These are phyloP conservation scores for Pythium phragmiticola DNA, from an alignment of 352 stramenopile species.

Conservation along the genomic window DNA sequence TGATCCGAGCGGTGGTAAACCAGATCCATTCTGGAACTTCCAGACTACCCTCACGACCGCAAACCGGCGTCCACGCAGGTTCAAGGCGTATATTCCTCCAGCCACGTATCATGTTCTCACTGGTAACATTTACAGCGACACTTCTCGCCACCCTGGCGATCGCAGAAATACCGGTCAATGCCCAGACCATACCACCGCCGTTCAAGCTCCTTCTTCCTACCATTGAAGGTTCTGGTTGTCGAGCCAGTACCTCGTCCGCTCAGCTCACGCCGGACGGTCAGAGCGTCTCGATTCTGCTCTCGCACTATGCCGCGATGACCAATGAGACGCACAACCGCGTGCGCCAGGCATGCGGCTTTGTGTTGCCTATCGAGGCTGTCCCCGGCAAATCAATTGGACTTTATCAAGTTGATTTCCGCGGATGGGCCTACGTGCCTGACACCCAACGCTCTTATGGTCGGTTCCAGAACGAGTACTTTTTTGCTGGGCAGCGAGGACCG, in stretches of 20 bases:
- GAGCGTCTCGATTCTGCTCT: conserved; percentile 35
- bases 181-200: neutral
- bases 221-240: conserved; percentile 29
- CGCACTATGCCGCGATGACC: conserved; percentile 16
- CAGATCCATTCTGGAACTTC: conserved; percentile 4
- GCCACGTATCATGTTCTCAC: neutral
- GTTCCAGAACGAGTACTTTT: conserved; percentile 39
- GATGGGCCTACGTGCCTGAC: conserved; percentile 33
- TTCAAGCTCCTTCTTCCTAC: conserved; percentile 22
- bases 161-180: neutral
- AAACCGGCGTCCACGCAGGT: neutral
- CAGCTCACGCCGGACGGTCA: conserved; percentile 21
- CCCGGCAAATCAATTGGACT: conserved; percentile 29
- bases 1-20: too few species aligned
- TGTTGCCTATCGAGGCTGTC: conserved; percentile 26
- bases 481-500: conserved; percentile 28
- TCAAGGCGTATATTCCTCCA: neutral
- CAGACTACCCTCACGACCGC: neutral
- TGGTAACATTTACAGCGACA: neutral
- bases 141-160: neutral
- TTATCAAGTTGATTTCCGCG: conserved; percentile 39
- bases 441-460: conserved; percentile 7
- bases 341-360: conserved; percentile 29
- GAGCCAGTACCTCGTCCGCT: neutral
- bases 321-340: neutral